Evolutionary conservation across 495 filamentous ascomycete genomes (phyloP).

Genomic region (Podospora bellae-mahoneyi): DNA sequence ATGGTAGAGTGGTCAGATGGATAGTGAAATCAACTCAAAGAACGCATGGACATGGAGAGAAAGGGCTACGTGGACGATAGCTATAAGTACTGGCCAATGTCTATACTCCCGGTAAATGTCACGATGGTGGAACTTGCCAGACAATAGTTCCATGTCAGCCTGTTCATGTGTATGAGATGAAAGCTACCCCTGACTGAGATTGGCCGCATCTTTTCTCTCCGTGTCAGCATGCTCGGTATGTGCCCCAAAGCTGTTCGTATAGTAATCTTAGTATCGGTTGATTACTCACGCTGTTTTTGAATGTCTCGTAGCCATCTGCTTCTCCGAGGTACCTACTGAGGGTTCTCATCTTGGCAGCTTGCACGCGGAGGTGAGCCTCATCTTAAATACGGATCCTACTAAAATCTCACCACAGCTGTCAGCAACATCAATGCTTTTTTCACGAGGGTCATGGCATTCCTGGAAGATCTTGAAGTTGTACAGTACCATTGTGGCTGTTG

Average conservation of each 20-base stretch:
- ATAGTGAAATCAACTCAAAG: not conserved
- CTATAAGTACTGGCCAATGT: not conserved
- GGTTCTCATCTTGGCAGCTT: not conserved
- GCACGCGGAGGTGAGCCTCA: not conserved
- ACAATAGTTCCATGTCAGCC: not conserved
- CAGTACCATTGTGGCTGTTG: not conserved
- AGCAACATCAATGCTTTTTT: not conserved
- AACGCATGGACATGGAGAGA: not conserved
- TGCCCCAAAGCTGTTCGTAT: not conserved
- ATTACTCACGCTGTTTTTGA: not conserved
- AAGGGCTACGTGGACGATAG: too few relatives aligned
- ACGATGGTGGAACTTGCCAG: not conserved
- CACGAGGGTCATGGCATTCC: not conserved
- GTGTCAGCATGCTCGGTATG: not conserved
- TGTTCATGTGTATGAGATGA: not conserved
- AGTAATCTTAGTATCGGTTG: not conserved
- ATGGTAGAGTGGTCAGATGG: not conserved
- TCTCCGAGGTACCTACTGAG: too few relatives aligned
- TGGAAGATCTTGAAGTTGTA: not conserved
- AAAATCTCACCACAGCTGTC: not conserved
- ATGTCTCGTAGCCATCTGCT: not conserved
- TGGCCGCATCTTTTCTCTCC: not conserved
- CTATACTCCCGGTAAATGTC: not conserved
- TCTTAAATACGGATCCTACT: not conserved
- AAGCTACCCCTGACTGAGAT: not conserved